These are phyloP conservation scores for Fusarium abutilonis DNA, from an alignment of 2,329 filamentous ascomycete species.

Conservation along the genomic window DNA sequence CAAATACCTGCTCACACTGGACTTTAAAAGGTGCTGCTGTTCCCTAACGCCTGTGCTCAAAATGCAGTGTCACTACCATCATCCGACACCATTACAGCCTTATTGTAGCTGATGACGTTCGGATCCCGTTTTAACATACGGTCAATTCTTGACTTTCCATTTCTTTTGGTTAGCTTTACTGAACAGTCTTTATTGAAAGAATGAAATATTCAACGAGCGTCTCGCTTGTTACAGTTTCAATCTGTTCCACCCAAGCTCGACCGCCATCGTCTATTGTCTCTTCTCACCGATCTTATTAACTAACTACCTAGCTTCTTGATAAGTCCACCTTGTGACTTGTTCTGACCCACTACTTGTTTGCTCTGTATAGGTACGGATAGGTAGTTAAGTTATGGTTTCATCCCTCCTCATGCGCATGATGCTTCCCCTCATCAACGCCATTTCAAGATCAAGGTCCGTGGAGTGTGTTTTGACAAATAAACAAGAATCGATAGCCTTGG, in stretches of 20 bases:
- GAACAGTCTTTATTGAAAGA: no score
- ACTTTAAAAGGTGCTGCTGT: background rate
- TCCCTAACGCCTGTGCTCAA: conserved; percentile 13
- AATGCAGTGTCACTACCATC: conserved; percentile 22
- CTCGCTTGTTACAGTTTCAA: background rate
- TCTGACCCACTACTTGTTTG: conserved; percentile 15
- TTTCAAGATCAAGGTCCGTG: conserved; percentile 2
- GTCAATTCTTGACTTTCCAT: background rate
- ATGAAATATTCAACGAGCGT: background rate
- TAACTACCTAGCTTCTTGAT: conserved; percentile 1
- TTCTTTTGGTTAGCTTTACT: background rate
- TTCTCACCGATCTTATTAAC: conserved; percentile 5
- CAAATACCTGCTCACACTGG: no score
- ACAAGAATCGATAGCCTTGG: background rate
- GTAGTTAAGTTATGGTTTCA: background rate
- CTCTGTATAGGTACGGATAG: no score
- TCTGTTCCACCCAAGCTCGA: background rate
- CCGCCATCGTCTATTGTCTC: background rate
- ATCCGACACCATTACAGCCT: conserved; percentile 14
- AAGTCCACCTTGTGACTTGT: conserved; percentile 19
- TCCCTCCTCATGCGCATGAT: conserved; percentile 18
- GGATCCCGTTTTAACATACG: background rate
- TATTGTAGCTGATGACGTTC: conserved; percentile 22
- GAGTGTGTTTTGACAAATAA: background rate
- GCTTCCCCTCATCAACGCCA: conserved; percentile 9